Evolutionary conservation across 257 asterid genomes (phyloP), one percentile per base, ranked within the genome.

Genomic region (Solanum corneliomulleri): DNA sequence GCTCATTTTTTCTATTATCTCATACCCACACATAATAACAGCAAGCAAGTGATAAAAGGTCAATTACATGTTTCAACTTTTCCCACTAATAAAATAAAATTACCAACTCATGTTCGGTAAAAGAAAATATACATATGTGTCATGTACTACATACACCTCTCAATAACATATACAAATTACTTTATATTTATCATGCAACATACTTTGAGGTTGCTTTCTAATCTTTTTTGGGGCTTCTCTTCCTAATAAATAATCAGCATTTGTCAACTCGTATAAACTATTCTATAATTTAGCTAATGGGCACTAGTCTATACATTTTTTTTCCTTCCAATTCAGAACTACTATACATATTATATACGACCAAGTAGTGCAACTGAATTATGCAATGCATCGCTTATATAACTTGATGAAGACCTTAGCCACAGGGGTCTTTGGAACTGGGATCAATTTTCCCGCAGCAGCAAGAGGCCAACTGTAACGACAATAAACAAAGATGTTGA

Each of bases 381-480:
- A 33, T 33, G 93, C 95, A 5, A 96, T 90, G 90, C 94, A 92
- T 68, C 91, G 89, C 87, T 90, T 95, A 89, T 96, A 94, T 78
- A 96, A 98, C 92, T 88, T 95, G 56, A 91, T 80, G 90, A 94
- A 94, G 86, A 92, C 95, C 90, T 93, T 97, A 41, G 94, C 97
- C 45, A 97, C 89, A 58, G 98, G 99, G 20, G 96, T 95, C 90
- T 94, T 88, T 12, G 99, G 98, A 84, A 97, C 98, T 71, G 98
- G 98, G 86, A 95, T 93, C 87, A 91, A 74, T 89, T 96, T 96
- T 49, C 98, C 98, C 5, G 92, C 93, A 82, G 91, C 70, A 29
- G 98, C 99, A 85, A 97, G 98, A 81, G 98, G 99, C 99, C 98
- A 97, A 89, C 99, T 95, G 96, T 74, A 37, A 37, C 39, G 91